These are phyloP conservation scores for Ziziphus jujuba DNA, from an alignment of 306 rosid species.

Conservation along the genomic window DNA sequence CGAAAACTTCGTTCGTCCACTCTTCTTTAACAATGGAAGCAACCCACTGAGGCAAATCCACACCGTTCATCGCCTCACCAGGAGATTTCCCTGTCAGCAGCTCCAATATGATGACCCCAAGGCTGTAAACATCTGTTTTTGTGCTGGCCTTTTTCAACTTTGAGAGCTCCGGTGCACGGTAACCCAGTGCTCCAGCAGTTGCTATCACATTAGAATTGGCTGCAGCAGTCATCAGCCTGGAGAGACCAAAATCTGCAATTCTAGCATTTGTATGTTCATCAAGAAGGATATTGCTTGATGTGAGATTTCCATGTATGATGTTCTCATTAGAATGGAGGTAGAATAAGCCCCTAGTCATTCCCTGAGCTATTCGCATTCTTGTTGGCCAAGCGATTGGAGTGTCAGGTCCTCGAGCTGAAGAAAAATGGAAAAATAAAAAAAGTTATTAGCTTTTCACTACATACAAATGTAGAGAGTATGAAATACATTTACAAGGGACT, in stretches of 20 bases:
- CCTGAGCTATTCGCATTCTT: slow-evolving; percentile 76
- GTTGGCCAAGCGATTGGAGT: slow-evolving; percentile 74
- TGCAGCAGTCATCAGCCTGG: slow-evolving; percentile 80
- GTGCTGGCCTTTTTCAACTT: slow-evolving; percentile 80
- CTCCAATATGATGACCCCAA: slow-evolving; percentile 91
- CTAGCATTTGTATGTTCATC: slow-evolving; percentile 57
- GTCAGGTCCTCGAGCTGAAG: slow-evolving; percentile 73
- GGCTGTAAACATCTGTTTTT: slow-evolving; percentile 86
- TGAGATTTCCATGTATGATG: slow-evolving; percentile 80
- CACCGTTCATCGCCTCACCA: slow-evolving; percentile 76
- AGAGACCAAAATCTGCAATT: slow-evolving; percentile 80
- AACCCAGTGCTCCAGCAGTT: slow-evolving; percentile 81
- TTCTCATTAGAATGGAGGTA: slow-evolving; percentile 73
- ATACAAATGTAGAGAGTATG: neutral
- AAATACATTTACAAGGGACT: neutral
- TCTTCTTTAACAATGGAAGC: slow-evolving; percentile 96
- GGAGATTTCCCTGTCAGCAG: slow-evolving; percentile 93
- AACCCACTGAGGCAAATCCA: slow-evolving; percentile 97
- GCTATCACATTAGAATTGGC: slow-evolving; percentile 85
- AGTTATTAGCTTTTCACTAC: neutral
- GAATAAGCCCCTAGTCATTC: slow-evolving; percentile 65
- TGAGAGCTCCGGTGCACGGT: slow-evolving; percentile 84
- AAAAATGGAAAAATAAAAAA: neutral
- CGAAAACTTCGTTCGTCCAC: slow-evolving; percentile 97
- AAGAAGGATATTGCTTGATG: slow-evolving; percentile 72